Evolutionary conservation across 2,329 filamentous ascomycete genomes (phyloP).

Genomic region (Byssochlamys sp.): DNA sequence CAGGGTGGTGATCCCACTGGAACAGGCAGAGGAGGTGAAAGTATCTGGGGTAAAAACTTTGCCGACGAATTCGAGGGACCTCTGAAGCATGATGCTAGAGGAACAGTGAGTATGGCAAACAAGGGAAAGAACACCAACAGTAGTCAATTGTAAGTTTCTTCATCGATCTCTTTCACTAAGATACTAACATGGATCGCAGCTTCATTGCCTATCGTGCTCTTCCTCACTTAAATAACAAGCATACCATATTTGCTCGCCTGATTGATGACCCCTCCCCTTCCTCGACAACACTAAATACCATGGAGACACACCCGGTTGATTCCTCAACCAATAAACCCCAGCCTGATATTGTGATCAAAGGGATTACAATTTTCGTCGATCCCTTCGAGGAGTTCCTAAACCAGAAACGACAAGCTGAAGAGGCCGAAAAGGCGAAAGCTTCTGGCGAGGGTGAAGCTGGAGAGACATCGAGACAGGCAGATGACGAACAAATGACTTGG

Average conservation of each 20-base stretch:
- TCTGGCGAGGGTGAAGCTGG: conserved; percentile 10
- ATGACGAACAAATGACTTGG: conserved; percentile 88
- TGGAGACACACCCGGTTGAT: conserved; percentile 70
- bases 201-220: conserved; percentile 84
- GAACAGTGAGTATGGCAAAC: conserved; percentile 88
- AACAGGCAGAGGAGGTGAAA: conserved; percentile 79
- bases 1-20: conserved; percentile 92
- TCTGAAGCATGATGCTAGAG: conserved; percentile 68
- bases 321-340: conserved; percentile 63
- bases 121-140: conserved; percentile 98
- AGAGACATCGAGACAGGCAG: conserved; percentile 37
- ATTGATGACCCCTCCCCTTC: conserved; percentile 53
- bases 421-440: conserved; percentile 33
- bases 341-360: conserved; percentile 68
- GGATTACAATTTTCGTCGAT: conserved; percentile 79
- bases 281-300: conserved; percentile 49
- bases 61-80: conserved; percentile 88
- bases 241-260: conserved; percentile 88
- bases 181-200: conserved; percentile 17
- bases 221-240: conserved; percentile 83
- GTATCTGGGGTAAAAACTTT: conserved; percentile 91
- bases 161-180: background rate
- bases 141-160: conserved; percentile 57
- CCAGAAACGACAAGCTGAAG: conserved; percentile 57
- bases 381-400: conserved; percentile 90